Percentiles rank a stretch among this genome's conserved stretches.
These are phyloP conservation scores for Magnolia officinalis DNA, from an alignment of 164 flowering plant genomes.

Conservation along the genomic window DNA sequence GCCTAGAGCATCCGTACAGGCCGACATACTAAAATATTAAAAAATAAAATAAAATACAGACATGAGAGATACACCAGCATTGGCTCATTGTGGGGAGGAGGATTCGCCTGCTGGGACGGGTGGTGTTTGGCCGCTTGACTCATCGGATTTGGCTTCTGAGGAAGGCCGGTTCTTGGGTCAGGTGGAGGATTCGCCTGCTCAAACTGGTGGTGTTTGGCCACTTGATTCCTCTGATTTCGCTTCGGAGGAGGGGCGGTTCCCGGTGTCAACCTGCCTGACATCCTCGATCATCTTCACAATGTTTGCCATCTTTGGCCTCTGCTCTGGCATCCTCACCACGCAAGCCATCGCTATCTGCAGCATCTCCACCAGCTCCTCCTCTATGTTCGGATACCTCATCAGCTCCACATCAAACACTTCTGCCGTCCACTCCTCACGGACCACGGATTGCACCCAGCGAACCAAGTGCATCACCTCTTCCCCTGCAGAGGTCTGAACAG, in stretches of 20 bases:
- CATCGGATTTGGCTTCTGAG: slow-evolving; percentile 3
- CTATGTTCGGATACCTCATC: slow-evolving; percentile 65
- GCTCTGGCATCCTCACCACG: slow-evolving; percentile 59
- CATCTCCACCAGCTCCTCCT: slow-evolving; percentile 89
- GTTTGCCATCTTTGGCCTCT: slow-evolving; percentile 69
- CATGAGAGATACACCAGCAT: not conserved
- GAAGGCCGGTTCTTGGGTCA: slow-evolving; percentile 35
- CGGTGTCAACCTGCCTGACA: slow-evolving; percentile 38
- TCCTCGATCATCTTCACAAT: slow-evolving; percentile 68
- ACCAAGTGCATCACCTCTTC: slow-evolving; percentile 67
- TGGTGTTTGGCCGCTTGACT: slow-evolving; percentile 7
- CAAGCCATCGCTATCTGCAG: slow-evolving; percentile 77
- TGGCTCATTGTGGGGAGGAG: not conserved
- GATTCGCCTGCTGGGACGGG: not conserved
- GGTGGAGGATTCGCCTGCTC: not conserved
- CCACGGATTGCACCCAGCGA: slow-evolving; percentile 88
- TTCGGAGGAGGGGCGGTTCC: slow-evolving; percentile 31
- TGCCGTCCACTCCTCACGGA: slow-evolving; percentile 94
- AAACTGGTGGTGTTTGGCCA: slow-evolving; percentile 3
- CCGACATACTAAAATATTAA: not conserved
- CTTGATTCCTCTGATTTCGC: slow-evolving; percentile 7
- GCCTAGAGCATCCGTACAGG: not conserved
- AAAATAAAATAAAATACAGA: not conserved
- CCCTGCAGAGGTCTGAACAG: slow-evolving; percentile 39
- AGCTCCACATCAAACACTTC: slow-evolving; percentile 90